Base-by-base conservation (phyloP, 371 early-diverging fungal genomes). In the Zychaea mexicana region DNA sequence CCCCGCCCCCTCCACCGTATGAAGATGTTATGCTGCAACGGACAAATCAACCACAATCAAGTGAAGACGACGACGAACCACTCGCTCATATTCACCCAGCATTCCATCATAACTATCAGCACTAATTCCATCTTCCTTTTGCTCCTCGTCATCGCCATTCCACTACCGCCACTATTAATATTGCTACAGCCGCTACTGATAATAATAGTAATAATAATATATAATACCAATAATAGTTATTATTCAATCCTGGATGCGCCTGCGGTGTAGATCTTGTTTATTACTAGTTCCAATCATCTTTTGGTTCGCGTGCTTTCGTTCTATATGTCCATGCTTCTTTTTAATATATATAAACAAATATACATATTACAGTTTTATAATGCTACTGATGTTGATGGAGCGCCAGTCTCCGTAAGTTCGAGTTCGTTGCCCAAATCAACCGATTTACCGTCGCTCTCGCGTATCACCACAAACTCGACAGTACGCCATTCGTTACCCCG, bases 401-500 rank as follows among this genome's bases (percentile, higher is more conserved):
- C 78, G 10, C 81, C 81, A 31, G 66, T 67, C 26, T 78, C 81
- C 19, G 75, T 73, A 13, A 81, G 64, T 53, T 62, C 64, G 21
- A 68, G 70, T 22, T 68, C 47, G 15, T 64, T 49, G n/a, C 77
- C 80, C 62, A 79, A 70, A 26, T 79, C 73, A 12, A 79, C 66
- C 9, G 45, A 21, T 21, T 70, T 61, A 13, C 70, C 58, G 47
- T 81, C 81, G 30, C 73, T 68, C 54, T 70, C 52, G 31, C 79
- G 74, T 8, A 64, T 67, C 28, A 82, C 72, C 17, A 70, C 73
- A 39, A 82, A 82, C 38, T 73, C 68, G 3, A 68, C 30, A 12
- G 82, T 82, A 22, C 33, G 63, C 82, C 82, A 82, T 49, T 70
- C 62, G 1, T 57, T 52, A 12, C 79, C 79, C 62, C 52, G 62